Evolutionary conservation across 495 filamentous ascomycete species (phyloP), one percentile per base, ranked within the genome.

Genomic region (Oidiodendron maius): DNA sequence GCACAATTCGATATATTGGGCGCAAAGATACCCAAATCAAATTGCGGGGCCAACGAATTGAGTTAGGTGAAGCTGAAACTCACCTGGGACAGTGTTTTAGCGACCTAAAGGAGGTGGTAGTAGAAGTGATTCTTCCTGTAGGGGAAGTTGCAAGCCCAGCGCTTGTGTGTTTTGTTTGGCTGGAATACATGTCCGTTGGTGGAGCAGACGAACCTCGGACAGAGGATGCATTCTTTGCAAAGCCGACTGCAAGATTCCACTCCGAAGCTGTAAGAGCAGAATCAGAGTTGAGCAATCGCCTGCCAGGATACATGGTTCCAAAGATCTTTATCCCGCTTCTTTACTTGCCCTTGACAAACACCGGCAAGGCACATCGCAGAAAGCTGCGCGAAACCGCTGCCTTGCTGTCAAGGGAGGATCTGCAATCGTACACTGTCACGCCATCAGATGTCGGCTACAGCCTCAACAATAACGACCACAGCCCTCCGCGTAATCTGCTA

Each of bases 21-120:
- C 52, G 64, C 3, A 64, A 59, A 42, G 56, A 64, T 38, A 48
- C 40, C 25, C 64, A 67, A 44, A 48, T 60, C 18, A 64, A 66
- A 44, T 30, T 66, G 12, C 53, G 51, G 24, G 63, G 64, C 1
- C 60, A 64, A 40, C 59, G 64, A 3, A 38, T 66, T 8, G 63
- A 67, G 37, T 44, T 64, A 12, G 58, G 44, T 16, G 63, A 66
- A 36, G 55, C 64, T 6, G 56, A 64, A 28, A 74, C 83, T 45
- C 78, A 78, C 15, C n/a, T 84, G 13, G 1, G 37, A 20, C 28
- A 34, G n/a, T 37, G n/a, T n/a, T 37, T 37, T 13, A 24, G 18
- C 15, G 18, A 10, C 16, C 1, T 1, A 67, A 84, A n/a, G 80
- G 82, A 63, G 80, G 80, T 55, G 16, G 41, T 34, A 30, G 12